A percentile compares a stretch with the other conserved stretches of the same genome.
phyloP scores from a whole-genome alignment of 306 rosid species.

The Glycine latifolia region DNA sequence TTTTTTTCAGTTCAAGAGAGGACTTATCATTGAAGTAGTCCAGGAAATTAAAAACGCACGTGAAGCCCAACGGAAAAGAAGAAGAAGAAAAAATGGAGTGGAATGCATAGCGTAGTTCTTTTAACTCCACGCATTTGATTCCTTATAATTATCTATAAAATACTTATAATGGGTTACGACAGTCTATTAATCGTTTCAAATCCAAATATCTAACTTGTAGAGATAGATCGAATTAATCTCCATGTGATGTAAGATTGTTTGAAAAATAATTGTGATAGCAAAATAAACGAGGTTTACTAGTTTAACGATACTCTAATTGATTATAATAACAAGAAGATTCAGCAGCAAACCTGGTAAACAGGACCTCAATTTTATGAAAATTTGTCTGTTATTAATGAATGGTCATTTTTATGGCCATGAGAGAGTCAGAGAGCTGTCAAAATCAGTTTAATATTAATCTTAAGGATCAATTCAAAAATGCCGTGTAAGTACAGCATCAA shows the following conservation, averaged over 20 bases:
- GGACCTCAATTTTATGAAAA: slow-evolving; percentile 7
- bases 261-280: background rate
- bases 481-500: slow-evolving; percentile 69
- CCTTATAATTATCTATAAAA: slow-evolving; percentile 7
- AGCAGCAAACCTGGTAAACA: slow-evolving; percentile 15
- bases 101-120: background rate
- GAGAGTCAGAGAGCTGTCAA: slow-evolving; percentile 45
- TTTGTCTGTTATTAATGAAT: background rate
- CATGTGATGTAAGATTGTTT: slow-evolving; percentile 24
- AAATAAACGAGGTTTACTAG: slow-evolving; percentile 18
- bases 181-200: background rate
- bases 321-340: background rate
- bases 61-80: background rate
- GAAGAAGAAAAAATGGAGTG: background rate
- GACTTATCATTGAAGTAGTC: background rate
- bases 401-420: slow-evolving; percentile 24
- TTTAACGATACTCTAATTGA: slow-evolving; percentile 5
- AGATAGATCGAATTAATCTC: background rate
- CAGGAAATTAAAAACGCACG: background rate
- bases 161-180: background rate
- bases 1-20: background rate
- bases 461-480: slow-evolving; percentile 61
- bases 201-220: background rate
- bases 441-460: slow-evolving; percentile 43
- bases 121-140: background rate